Conservation (phyloP, 495 filamentous ascomycete species). For the Aspergillus carlsbadensis region DNA sequence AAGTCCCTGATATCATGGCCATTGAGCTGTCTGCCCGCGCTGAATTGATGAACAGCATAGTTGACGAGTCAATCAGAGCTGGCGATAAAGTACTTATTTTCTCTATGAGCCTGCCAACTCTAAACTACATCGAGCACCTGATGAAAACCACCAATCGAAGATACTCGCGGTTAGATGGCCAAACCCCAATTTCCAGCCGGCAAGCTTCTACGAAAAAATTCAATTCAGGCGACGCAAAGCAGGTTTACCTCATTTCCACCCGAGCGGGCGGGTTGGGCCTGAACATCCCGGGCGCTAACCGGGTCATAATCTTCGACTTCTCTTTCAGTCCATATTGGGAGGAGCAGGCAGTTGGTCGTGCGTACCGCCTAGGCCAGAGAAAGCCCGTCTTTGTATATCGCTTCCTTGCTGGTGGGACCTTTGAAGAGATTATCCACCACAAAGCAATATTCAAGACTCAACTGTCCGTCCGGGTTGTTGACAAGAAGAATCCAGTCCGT, state of each 20-base stretch:
- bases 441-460: constrained; percentile 77
- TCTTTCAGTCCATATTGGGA: constrained; percentile 78
- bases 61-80: constrained; percentile 55
- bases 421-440: constrained; percentile 70
- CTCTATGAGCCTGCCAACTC: constrained; percentile 65
- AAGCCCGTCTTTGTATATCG: constrained; percentile 88
- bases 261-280: constrained; percentile 77
- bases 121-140: constrained; percentile 64
- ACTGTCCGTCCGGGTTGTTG: constrained; percentile 74
- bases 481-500: constrained; percentile 71
- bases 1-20: constrained; percentile 30
- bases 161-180: constrained; percentile 66
- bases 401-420: constrained; percentile 76
- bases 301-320: constrained; percentile 86
- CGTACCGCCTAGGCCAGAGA: constrained; percentile 81
- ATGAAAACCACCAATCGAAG: constrained; percentile 42
- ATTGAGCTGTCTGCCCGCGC: constrained; percentile 62
- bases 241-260: constrained; percentile 80
- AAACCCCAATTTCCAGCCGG: constrained; percentile 49
- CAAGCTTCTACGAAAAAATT: constrained; percentile 64
- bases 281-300: constrained; percentile 82
- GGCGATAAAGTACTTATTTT: constrained; percentile 77
- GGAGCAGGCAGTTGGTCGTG: constrained; percentile 84
- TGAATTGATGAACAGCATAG: constrained; percentile 61
- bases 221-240: constrained; percentile 45